A percentile compares a stretch with the other conserved stretches of the same genome.
These are phyloP conservation scores for Fragaria vesca DNA, from an alignment of 306 rosid genomes.

Conservation along the genomic window DNA sequence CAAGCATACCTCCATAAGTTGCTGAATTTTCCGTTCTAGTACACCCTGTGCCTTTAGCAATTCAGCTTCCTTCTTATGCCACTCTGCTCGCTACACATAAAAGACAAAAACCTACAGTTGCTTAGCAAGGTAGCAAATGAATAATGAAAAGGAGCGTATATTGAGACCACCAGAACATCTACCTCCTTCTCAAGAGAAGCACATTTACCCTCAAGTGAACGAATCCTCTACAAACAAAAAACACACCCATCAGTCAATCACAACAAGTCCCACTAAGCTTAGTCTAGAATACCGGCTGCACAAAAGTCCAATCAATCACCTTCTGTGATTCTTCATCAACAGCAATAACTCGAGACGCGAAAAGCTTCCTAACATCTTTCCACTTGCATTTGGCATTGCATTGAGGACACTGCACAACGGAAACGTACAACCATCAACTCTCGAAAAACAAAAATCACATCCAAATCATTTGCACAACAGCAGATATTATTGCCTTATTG, in stretches of 20 bases:
- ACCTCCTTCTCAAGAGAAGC: slow-evolving; percentile 69
- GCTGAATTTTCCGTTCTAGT: slow-evolving; percentile 34
- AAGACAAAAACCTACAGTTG: slow-evolving; percentile 1
- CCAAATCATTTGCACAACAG: background rate
- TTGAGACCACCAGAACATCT: background rate
- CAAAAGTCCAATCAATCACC: slow-evolving; percentile 36
- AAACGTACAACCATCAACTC: slow-evolving; percentile 5
- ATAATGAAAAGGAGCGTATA: background rate
- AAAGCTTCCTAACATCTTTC: slow-evolving; percentile 80
- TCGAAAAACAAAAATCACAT: background rate
- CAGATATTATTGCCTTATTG: background rate
- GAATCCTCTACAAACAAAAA: slow-evolving; percentile 53
- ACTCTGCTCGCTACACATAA: slow-evolving; percentile 48
- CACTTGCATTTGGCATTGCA: slow-evolving; percentile 65
- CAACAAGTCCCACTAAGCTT: slow-evolving; percentile 5
- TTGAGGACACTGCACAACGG: slow-evolving; percentile 66
- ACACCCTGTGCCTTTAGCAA: slow-evolving; percentile 52
- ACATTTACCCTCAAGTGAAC: slow-evolving; percentile 65
- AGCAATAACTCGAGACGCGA: slow-evolving; percentile 53
- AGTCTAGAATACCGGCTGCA: background rate
- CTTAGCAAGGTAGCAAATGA: slow-evolving; percentile 21
- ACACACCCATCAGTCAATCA: slow-evolving; percentile 16
- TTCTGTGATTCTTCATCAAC: slow-evolving; percentile 70
- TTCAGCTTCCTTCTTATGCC: slow-evolving; percentile 58
- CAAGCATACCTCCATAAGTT: slow-evolving; percentile 52